Evolutionary conservation across 1,284 basidiomycete genomes (phyloP), one percentile per base, ranked within the genome.

Genomic region (Ceratobasidium sp.): DNA sequence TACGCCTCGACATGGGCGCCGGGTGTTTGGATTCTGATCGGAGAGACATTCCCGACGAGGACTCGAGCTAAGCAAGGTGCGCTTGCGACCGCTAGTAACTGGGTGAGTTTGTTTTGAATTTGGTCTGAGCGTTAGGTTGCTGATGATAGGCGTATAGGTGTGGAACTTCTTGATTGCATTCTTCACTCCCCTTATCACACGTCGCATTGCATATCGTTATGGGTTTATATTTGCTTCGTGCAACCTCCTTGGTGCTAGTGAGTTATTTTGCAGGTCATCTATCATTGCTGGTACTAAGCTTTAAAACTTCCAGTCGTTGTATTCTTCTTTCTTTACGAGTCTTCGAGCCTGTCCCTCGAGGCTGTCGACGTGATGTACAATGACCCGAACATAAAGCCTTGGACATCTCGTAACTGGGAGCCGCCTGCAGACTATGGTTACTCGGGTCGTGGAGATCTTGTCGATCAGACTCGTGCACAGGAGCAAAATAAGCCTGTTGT

Each of bases 321-420:
- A 6, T 93, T 86, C 82, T 86, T 93, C 81, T 94, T 93, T 88
- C 86, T 94, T 2, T 94, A 94, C 85, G 93, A 94, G 81, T 90
- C 90, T 15, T 88, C 89, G 7, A 88, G 90, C 79, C 86, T 94
- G 68, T 88, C 89, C 11, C 86, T 94, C 39, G 93, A 94, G 83
- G 86, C 84, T 77, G 91, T 94, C 65, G 90, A 94, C 82, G 85
- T 86, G 86, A 93, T 94, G 92, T 94, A 93, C 85, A 89, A 88
- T 81, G 91, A 93, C 82, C 88, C 89, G 8, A 81, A 82, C 2
- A 89, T 89, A 84, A 91, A 89, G 82, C 88, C 92, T 6, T 92
- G 91, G 91, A 91, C 86, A 35, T 91, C 90, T 17, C 80, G 86
- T 47, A 82, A 80, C 65, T 85, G 85, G 84, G 80, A 82, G 3